Conservation (phyloP, 176 grass and related monocot species). For the Aegilops longissima region DNA sequence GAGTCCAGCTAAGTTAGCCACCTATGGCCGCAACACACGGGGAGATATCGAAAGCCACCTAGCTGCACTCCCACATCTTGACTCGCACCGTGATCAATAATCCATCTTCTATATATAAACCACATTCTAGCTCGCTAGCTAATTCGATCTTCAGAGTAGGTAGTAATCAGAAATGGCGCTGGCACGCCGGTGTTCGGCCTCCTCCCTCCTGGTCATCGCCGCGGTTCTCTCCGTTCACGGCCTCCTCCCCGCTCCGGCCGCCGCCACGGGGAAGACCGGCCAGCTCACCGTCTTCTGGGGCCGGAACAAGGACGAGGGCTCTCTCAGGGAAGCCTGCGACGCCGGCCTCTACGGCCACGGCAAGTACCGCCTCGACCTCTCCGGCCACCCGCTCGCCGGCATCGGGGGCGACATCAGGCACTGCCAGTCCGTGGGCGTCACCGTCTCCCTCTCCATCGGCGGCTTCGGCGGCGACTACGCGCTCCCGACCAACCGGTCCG, state of each 20-base stretch:
- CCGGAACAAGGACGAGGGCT: constrained; percentile 4
- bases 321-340: constrained; percentile 14
- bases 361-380: not conserved
- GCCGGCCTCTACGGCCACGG: constrained; percentile 3
- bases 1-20: not conserved
- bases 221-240: not conserved
- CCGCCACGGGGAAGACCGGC: not conserved
- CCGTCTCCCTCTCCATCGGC: constrained; percentile 23
- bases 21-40: not conserved
- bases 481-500: not conserved
- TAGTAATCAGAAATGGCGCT: not conserved
- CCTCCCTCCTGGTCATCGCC: not conserved
- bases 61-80: not conserved
- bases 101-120: not conserved
- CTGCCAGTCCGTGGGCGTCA: constrained; percentile 8
- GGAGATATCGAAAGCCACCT: not conserved
- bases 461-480: constrained; percentile 6
- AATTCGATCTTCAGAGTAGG: not conserved
- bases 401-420: constrained; percentile 22
- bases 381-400: not conserved
- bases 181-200: not conserved
- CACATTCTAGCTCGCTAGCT: not conserved
- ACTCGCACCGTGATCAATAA: not conserved
- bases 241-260: not conserved
- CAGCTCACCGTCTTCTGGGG: constrained; percentile 27